A percentile compares a stretch with the other conserved stretches of the same genome.
Conservation (phyloP, 2,329 filamentous ascomycete genomes). For the Penicillium frequentans region DNA sequence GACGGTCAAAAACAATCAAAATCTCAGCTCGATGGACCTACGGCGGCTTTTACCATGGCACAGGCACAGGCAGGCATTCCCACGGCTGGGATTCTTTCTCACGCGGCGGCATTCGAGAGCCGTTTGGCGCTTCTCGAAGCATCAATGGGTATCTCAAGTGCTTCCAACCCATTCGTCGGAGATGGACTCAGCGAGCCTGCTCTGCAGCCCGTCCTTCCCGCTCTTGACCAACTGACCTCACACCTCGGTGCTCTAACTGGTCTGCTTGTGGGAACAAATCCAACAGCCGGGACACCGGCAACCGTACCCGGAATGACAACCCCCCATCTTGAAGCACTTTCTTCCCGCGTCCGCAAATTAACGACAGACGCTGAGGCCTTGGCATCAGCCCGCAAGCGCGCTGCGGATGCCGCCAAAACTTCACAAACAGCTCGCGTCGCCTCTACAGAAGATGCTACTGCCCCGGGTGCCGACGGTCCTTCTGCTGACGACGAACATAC, state of each 20-base stretch:
- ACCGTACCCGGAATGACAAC: constrained; percentile 34
- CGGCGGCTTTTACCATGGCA: constrained; percentile 11
- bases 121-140: constrained; percentile 78
- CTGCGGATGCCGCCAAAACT: constrained; percentile 43
- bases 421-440: constrained; percentile 41
- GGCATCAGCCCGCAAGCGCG: constrained; percentile 43
- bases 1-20: constrained; percentile 5
- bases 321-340: constrained; percentile 45
- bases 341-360: constrained; percentile 44
- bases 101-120: constrained; percentile 84
- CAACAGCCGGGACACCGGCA: constrained; percentile 25
- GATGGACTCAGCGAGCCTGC: constrained; percentile 52
- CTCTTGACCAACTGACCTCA: constrained; percentile 75
- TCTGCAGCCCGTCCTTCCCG: constrained; percentile 71
- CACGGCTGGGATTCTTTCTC: constrained; percentile 62
- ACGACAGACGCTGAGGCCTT: constrained; percentile 47
- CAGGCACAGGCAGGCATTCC: constrained; percentile 10
- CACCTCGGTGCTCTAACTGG: constrained; percentile 72
- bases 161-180: constrained; percentile 56
- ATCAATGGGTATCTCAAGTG: constrained; percentile 73
- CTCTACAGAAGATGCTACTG: constrained; percentile 28
- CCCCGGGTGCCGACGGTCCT: constrained; percentile 28
- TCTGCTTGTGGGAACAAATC: constrained; percentile 39
- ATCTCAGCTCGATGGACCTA: constrained; percentile 1
- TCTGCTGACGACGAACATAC: constrained; percentile 67